Evolutionary conservation across 2,329 filamentous ascomycete genomes (phyloP), one percentile per base, ranked within the genome.

Genomic region (Sporothrix mexicana): DNA sequence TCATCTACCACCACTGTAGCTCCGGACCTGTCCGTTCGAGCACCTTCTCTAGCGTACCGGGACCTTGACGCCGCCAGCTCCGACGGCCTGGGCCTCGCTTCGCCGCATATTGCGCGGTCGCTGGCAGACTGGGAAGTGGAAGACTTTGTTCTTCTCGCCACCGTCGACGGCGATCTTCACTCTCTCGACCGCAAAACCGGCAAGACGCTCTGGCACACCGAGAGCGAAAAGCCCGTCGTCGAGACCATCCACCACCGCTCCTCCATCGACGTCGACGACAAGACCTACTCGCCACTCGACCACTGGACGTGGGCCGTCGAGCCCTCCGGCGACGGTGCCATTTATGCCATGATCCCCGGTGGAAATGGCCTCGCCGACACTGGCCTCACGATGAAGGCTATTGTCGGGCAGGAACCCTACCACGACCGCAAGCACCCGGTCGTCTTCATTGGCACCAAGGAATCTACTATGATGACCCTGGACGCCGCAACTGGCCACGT

Each of bases 91-190:
- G 90, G 90, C 79, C 86, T 92, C 83, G 88, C 92, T 86, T 91
- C 93, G 92, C 92, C 91, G 91, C 92, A 93, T 82, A 87, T 88
- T 92, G 95, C 94, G 95, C 95, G 95, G 90, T 97, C 92, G 88
- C 88, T 98, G 89, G 92, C 95, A 89, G 95, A 98, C 86, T 98
- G 95, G 95, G 94, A 98, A 92, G 95, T 98, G 85, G 95, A 98
- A 93, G 95, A 98, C 87, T 97, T 98, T 89, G 93, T 98, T 85
- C 93, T 99, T 87, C 88, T 99, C 92, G 95, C 96, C 93, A 98
- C 96, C 89, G 93, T 98, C 90, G 95, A 98, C 87, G 96, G 96
- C 87, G 93, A 94, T 81, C 90, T 98, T 79, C 93, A 97, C 85
- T 95, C 95, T 81, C 91, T 91, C 82, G 94, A 98, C 85, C 90